Conservation (phyloP, 1,139 yeast genomes). For the Geotrichum europaeum region DNA sequence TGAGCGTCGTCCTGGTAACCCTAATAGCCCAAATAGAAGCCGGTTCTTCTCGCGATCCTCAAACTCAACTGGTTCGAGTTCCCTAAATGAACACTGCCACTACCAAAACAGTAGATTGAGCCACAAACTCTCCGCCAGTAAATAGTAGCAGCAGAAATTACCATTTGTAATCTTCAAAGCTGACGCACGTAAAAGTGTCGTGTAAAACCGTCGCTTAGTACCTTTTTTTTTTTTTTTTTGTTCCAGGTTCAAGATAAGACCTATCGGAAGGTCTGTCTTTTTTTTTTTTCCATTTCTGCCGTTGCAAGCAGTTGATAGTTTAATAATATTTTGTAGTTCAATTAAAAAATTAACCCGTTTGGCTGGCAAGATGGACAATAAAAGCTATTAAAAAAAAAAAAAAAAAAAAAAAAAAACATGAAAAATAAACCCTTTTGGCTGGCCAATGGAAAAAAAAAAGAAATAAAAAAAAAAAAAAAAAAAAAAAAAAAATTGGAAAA, state of each 20-base stretch:
- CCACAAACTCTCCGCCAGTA: background rate
- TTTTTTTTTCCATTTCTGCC: background rate
- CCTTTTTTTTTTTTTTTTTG: conserved; percentile 27
- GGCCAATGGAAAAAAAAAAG: background rate
- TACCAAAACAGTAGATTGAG: background rate
- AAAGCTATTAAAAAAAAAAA: no score
- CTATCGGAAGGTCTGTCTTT: no score
- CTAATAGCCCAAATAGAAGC: background rate
- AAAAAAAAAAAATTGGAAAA: background rate
- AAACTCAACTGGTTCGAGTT: conserved; percentile 21
- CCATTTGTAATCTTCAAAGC: background rate
- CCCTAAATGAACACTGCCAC: background rate
- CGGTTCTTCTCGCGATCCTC: conserved; percentile 29
- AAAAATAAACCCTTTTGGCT: conserved; percentile 6
- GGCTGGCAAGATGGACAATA: no score
- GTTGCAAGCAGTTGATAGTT: background rate
- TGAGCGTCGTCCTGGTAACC: background rate
- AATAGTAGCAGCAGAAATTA: background rate
- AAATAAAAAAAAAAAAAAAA: no score
- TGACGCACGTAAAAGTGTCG: conserved; percentile 18
- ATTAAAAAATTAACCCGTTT: background rate
- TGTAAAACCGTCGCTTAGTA: conserved; percentile 30
- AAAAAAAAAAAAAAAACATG: conserved; percentile 19
- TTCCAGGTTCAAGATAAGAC: background rate
- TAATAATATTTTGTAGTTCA: background rate